Evolutionary conservation across 495 filamentous ascomycete genomes (phyloP), one percentile per base, ranked within the genome.

Genomic region (Massariosphaeria phaeospora): DNA sequence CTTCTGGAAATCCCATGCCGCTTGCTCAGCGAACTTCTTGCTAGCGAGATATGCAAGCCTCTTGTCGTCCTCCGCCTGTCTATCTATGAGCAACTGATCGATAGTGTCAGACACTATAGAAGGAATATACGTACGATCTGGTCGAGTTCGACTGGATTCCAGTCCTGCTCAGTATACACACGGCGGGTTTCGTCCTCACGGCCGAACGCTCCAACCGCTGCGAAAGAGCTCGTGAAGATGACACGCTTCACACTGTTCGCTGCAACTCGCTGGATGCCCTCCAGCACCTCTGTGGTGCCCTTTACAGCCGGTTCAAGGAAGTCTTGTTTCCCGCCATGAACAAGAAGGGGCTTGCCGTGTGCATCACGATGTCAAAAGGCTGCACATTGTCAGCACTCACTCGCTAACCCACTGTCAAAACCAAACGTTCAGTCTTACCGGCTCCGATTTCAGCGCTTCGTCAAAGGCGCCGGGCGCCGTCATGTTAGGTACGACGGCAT

Each of bases 21-120:
- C 48, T 21, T 29, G 9, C 48, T 52, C 48, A 15, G 48, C 48
- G 31, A 41, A 52, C 48, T 33, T 52, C 34, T 52, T 31, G 36
- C 34, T 27, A 3, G 48, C 48, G 27, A 7, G 27, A 13, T 52
- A 52, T 15, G 18, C 35, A 5, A 52, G n/a, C 8, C 15, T 18
- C 48, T 17, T 41, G n/a, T 31, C 27, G 9, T 40, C 17, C 36
- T 7, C 36, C n/a, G n/a, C n/a, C n/a, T n/a, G n/a, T n/a, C n/a
- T n/a, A n/a, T n/a, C n/a, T n/a, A n/a, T n/a, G n/a, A n/a, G n/a
- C n/a, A n/a, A n/a, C n/a, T n/a, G n/a, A n/a, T n/a, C n/a, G n/a
- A n/a, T n/a, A n/a, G n/a, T n/a, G n/a, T n/a, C n/a, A n/a, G n/a
- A n/a, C n/a, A n/a, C n/a, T n/a, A n/a, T n/a, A n/a, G n/a, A n/a